A percentile compares a stretch with the other conserved stretches of the same genome.
Conservation (phyloP, 345 rosid species). For the Brassica juncea region DNA sequence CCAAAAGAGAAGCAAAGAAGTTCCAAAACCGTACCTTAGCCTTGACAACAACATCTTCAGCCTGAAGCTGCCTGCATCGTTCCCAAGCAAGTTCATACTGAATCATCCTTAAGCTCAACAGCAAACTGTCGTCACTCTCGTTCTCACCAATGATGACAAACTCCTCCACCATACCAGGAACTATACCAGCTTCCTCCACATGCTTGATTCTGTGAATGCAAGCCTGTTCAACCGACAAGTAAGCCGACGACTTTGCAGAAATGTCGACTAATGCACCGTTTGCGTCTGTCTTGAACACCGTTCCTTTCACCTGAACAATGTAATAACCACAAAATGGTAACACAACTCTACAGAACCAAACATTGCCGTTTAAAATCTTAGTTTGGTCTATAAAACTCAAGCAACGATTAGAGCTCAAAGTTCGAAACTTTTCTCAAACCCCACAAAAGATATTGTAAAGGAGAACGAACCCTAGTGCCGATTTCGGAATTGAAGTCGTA, state of each 20-base stretch:
- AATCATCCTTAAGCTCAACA: constrained; percentile 69
- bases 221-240: constrained; percentile 78
- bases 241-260: constrained; percentile 83
- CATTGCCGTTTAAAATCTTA: background rate
- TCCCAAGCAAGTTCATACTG: constrained; percentile 95
- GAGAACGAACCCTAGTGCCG: constrained; percentile 67
- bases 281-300: constrained; percentile 67
- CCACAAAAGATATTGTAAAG: background rate
- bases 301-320: constrained; percentile 74
- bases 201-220: constrained; percentile 70
- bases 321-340: background rate
- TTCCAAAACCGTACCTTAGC: constrained; percentile 63
- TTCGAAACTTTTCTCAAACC: background rate
- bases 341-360: background rate
- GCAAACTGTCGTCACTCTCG: constrained; percentile 79
- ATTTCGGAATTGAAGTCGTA: constrained; percentile 83
- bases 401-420: background rate
- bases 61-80: constrained; percentile 94
- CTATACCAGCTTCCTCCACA: constrained; percentile 85
- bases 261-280: constrained; percentile 87
- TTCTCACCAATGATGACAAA: constrained; percentile 81
- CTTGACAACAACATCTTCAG: constrained; percentile 88
- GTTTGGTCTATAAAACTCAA: background rate
- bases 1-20: constrained; percentile 1
- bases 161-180: constrained; percentile 81